Percentiles rank a stretch among this genome's conserved stretches.
Conservation (phyloP, 352 stramenopile species). For the Globisporangium paddicum region DNA sequence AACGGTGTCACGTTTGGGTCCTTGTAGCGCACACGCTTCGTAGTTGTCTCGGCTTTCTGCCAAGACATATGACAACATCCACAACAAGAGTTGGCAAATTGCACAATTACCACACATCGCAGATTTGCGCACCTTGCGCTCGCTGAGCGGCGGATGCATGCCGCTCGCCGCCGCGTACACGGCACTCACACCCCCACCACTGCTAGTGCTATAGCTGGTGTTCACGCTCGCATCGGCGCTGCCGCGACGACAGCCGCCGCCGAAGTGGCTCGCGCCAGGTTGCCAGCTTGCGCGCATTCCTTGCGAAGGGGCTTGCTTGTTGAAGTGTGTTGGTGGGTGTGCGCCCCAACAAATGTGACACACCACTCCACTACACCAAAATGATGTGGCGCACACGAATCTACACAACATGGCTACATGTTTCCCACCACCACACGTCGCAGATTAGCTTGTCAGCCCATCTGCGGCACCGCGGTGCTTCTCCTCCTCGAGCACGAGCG, state of each 20-base stretch:
- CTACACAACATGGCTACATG: neutral
- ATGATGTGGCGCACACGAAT: neutral
- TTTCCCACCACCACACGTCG: neutral
- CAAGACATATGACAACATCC: too few species aligned
- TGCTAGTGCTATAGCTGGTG: neutral
- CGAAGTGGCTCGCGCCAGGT: neutral
- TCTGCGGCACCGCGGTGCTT: conserved; percentile 12
- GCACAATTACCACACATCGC: neutral
- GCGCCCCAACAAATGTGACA: neutral
- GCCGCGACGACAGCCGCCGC: neutral
- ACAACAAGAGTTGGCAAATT: too few species aligned
- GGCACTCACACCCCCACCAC: conserved; percentile 15
- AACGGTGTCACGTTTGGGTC: neutral
- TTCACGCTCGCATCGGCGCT: neutral
- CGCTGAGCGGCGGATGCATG: conserved; percentile 7
- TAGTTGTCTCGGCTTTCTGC: neutral
- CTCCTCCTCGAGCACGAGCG: conserved; percentile 46
- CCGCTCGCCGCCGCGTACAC: conserved; percentile 26
- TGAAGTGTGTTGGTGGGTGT: too few species aligned
- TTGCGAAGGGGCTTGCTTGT: too few species aligned
- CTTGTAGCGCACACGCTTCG: neutral
- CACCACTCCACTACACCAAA: neutral
- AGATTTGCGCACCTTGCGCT: conserved; percentile 6
- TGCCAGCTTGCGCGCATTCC: neutral
- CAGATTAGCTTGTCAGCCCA: conserved; percentile 4